These are phyloP conservation scores for Eimeria tenella DNA, from an alignment of 169 alveolate species.

Conservation along the genomic window DNA sequence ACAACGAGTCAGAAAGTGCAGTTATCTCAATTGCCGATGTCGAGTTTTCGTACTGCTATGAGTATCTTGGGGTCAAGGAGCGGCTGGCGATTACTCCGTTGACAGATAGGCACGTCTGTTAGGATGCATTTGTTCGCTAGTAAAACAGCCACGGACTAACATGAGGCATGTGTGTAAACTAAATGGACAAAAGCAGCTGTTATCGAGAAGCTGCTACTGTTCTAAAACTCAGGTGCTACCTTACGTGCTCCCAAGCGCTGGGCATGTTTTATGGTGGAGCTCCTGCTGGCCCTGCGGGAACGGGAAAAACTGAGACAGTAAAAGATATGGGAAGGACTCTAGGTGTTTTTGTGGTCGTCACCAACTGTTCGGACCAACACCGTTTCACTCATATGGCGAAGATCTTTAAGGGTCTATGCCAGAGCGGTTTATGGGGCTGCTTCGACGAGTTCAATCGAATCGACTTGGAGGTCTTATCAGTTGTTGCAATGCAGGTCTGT, in stretches of 20 bases:
- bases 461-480: conserved; percentile 95
- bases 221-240: conserved; percentile 71
- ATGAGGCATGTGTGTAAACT: background rate
- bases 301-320: conserved; percentile 98
- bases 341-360: conserved; percentile 97
- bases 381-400: conserved; percentile 97
- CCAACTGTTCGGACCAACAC: conserved; percentile 97
- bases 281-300: conserved; percentile 99
- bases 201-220: background rate
- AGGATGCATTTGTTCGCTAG: background rate
- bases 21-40: conserved; percentile 95
- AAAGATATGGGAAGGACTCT: conserved; percentile 96
- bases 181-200: background rate
- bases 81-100: conserved; percentile 96
- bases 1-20: conserved; percentile 91
- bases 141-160: background rate
- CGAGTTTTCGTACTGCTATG: conserved; percentile 95
- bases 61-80: conserved; percentile 96
- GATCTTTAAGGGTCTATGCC: conserved; percentile 94
- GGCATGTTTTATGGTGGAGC: conserved; percentile 98
- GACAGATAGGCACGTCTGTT: conserved; percentile 91
- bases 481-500: conserved; percentile 94
- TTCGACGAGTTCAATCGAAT: conserved; percentile 97
- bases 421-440: conserved; percentile 97
- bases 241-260: conserved; percentile 90